Evolutionary conservation across 1,284 basidiomycete species (phyloP).

Genomic region (Wolfiporia cocos): DNA sequence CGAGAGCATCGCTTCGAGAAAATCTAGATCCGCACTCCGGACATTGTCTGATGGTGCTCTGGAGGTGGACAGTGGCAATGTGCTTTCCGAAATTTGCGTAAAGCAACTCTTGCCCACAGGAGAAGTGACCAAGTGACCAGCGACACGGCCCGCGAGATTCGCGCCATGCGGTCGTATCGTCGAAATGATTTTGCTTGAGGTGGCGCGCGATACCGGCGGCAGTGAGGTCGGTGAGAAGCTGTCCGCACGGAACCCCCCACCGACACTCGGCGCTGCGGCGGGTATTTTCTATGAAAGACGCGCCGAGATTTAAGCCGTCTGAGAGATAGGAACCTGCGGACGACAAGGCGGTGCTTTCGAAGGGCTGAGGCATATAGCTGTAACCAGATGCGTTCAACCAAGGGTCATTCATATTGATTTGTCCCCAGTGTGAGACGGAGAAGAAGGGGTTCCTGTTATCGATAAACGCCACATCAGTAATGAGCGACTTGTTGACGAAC

Average conservation of each 20-base stretch:
- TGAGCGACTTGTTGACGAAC: no score
- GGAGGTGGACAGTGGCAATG: neutral
- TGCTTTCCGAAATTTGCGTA: conserved; percentile 1
- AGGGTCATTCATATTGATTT: no score
- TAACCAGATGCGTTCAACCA: no score
- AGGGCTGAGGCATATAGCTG: no score
- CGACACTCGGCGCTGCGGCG: neutral
- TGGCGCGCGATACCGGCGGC: neutral
- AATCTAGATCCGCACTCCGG: neutral
- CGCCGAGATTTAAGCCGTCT: no score
- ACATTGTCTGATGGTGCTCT: neutral
- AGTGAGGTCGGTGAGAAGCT: neutral
- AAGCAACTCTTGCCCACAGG: neutral
- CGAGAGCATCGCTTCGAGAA: neutral
- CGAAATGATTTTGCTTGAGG: neutral
- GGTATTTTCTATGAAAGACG: no score
- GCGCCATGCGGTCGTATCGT: neutral
- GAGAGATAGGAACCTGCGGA: no score
- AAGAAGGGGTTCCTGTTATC: no score
- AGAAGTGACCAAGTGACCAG: neutral
- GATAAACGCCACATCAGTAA: no score
- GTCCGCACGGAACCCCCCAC: neutral
- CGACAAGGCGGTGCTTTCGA: no score
- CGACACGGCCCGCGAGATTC: neutral
- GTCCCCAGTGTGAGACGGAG: no score